These are phyloP conservation scores for Podila clonocystis DNA, from an alignment of 192 early-diverging fungal genomes.

Conservation along the genomic window DNA sequence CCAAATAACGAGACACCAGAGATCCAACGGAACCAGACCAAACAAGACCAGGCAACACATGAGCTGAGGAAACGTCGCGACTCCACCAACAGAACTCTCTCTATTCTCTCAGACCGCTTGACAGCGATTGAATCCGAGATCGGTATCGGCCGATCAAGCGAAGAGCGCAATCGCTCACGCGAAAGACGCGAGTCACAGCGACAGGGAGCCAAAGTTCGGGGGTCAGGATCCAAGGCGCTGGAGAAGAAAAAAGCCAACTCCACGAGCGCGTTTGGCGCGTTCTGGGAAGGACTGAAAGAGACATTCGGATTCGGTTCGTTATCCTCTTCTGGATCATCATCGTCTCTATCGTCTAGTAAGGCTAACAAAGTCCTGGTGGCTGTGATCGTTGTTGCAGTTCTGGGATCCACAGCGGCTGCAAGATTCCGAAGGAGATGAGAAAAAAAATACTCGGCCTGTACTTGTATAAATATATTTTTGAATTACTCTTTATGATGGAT, in stretches of 20 bases:
- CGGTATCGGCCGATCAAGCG: background rate
- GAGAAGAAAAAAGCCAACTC: slow-evolving; percentile 1
- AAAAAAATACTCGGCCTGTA: background rate
- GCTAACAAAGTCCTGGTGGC: slow-evolving; percentile 17
- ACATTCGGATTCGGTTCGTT: slow-evolving; percentile 11
- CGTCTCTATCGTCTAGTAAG: slow-evolving; percentile 7
- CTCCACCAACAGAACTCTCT: background rate
- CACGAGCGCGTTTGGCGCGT: slow-evolving; percentile 15
- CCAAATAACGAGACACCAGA: background rate
- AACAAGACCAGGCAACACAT: background rate
- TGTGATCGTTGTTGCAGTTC: slow-evolving; percentile 25
- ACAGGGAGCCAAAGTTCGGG: background rate
- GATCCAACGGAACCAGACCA: background rate
- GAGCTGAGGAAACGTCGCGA: slow-evolving; percentile 1
- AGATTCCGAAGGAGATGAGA: slow-evolving; percentile 21
- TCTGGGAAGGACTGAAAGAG: slow-evolving; percentile 38
- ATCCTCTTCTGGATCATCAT: background rate
- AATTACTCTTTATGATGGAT: background rate
- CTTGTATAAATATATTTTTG: background rate
- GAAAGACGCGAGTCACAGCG: background rate
- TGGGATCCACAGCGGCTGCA: slow-evolving; percentile 27
- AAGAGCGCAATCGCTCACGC: background rate
- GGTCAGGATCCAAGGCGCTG: background rate
- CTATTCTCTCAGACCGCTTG: background rate
- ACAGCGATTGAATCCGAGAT: background rate